phyloP scores from a whole-genome alignment of 2,329 filamentous ascomycete genomes.

The Curvularia sp. region DNA sequence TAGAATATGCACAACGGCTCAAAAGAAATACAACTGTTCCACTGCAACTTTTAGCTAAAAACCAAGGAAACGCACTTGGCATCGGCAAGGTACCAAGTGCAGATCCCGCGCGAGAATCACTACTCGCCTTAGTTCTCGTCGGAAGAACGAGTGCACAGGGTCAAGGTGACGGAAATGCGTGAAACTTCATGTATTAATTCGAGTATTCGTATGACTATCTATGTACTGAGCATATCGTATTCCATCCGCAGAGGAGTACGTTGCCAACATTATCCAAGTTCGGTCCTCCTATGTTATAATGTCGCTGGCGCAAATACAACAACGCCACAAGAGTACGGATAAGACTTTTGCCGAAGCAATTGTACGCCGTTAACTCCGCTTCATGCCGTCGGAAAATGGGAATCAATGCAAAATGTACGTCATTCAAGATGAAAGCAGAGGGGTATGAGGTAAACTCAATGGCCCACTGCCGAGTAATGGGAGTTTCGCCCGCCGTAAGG shows the following conservation, averaged over 20 bases:
- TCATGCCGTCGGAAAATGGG: conserved; percentile 11
- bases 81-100: neutral
- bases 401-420: conserved; percentile 12
- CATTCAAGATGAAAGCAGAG: conserved; percentile 6
- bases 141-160: neutral
- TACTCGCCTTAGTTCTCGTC: neutral
- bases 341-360: conserved; percentile 8
- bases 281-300: conserved; percentile 1
- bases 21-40: neutral
- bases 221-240: conserved; percentile 21
- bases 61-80: neutral
- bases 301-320: neutral
- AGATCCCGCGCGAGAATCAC: neutral
- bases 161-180: neutral
- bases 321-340: neutral
- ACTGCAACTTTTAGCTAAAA: neutral
- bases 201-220: conserved; percentile 27
- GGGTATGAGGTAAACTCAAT: conserved; percentile 24
- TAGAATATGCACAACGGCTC: neutral
- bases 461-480: conserved; percentile 46
- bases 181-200: neutral
- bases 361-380: conserved; percentile 21
- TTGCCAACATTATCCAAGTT: neutral
- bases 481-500: conserved; percentile 41
- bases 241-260: conserved; percentile 5